Base-by-base conservation (phyloP, 164 flowering plant species). In the Macadamia integrifolia region DNA sequence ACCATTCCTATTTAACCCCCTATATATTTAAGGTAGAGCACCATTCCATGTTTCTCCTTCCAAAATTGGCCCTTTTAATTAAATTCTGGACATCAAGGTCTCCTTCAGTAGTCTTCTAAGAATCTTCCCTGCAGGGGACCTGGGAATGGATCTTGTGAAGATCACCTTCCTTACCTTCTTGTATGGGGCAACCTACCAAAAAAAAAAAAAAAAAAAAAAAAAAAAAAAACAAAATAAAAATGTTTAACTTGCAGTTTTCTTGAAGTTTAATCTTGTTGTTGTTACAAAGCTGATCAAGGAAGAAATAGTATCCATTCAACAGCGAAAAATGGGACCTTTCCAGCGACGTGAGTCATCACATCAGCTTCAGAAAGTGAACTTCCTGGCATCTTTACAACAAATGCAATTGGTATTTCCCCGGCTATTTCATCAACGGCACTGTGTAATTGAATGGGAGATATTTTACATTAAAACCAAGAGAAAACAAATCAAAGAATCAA, bases 81-180 rank as follows among this genome's bases (percentile, higher is more conserved):
- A 88, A 44, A 89, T 63, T 77, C 72, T 85, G 18, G 89, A 88
- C 66, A 60, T 29, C 66, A 82, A 62, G 3, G 57, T 58, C 64
- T 56, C 68, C 66, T 50, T 82, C 1, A 92, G 84, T 61, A 79
- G 78, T 70, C 81, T 84, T 35, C 91, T 59, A n/a, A 92, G 90
- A 62, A 92, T 76, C 79, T 90, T 92, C 35, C 98, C 98, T 3
- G 96, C 82, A 13, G 90, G 72, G 15, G 92, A 90, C 72, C 83
- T 86, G 14, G 96, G 96, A 72, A 92, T 81, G 13, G 83, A 80
- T 14, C 69, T 2, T 5, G 69, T 68, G 66, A 92, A 87, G 6
- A 80, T 71, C 60, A 92, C 91, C 71, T 81, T 82, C 60, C 93
- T 78, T 56, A 88, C 84, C 77, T 85, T 90, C 83, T 87, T 92